Base-by-base conservation (phyloP, 2,329 filamentous ascomycete species). In the Berkeleyomyces rouxiae region DNA sequence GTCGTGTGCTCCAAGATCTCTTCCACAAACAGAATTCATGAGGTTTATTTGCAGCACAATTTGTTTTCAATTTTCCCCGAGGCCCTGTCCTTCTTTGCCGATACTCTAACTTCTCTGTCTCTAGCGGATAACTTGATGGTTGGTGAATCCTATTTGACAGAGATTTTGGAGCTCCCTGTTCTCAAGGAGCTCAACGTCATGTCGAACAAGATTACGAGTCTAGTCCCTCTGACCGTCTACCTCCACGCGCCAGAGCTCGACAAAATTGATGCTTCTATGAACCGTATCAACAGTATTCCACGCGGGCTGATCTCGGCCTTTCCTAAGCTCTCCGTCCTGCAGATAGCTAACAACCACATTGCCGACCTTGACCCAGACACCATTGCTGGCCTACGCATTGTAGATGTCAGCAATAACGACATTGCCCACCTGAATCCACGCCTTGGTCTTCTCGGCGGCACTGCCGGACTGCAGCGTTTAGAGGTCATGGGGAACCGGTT, bases 401-500 rank as follows among this genome's bases (percentile, higher is more conserved):
- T 95, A 2, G 89, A 95, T 70, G 82, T 90, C 7, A 83, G 83
- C 67, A 91, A 90, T 72, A 97, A 97, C 70, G 86, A 92, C 59
- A 89, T 97, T 66, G 81, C 82, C n/a, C 82, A 83, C 57, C 75
- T 97, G 11, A 88, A 93, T 65, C 87, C 91, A 0, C 83, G 85
- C 6, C 79, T 97, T 9, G 92, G 92, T 0, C 76, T 95, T 10
- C 77, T 95, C 0, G 84, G 85, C 33, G 85, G 84, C 1, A 77
- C 72, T 3, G 77, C 78, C 1, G 74, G 83, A 68, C 66, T 82
- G 74, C 75, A 87, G 78, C 72, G 81, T 61, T 75, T 96, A 7
- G 86, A 95, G 58, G 86, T 96, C 3, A 82, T 82, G 37, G 90
- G 90, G 0, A 97, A 97, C 71, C 80, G 84, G 40, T 97, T 97